Evolutionary conservation across 768 basidiomycete genomes (phyloP).

Genomic region (Cystofilobasidium capitatum): DNA sequence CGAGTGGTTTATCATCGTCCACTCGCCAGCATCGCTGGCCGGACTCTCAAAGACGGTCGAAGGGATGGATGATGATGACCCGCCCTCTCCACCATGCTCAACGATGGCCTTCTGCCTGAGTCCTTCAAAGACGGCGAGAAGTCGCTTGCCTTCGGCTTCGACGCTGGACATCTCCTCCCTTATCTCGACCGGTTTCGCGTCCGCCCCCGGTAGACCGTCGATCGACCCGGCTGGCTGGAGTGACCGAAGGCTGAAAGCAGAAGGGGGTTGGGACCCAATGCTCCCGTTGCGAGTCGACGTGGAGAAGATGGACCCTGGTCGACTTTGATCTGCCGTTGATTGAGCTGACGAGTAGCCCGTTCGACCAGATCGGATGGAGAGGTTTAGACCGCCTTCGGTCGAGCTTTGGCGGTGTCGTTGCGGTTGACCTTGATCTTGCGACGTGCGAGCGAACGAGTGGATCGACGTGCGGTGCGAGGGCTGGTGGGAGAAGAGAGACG

Average conservation of each 20-base stretch:
- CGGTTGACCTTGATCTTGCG: constrained; percentile 6
- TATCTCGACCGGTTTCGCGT: neutral
- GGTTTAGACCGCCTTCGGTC: neutral
- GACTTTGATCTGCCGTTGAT: neutral
- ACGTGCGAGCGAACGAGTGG: constrained; percentile 1
- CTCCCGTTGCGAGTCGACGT: neutral
- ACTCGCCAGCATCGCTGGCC: neutral
- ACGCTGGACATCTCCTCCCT: constrained; percentile 4
- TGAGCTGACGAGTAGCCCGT: neutral
- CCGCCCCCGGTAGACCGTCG: constrained; percentile 1
- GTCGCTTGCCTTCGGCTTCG: constrained; percentile 20
- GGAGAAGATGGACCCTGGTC: constrained; percentile 8
- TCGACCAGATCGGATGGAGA: constrained; percentile 13
- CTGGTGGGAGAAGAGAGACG: constrained; percentile 7
- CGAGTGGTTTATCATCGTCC: neutral
- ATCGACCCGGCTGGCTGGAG: neutral
- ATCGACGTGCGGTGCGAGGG: neutral
- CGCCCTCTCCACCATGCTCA: neutral
- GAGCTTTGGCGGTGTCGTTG: neutral
- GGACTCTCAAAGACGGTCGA: neutral
- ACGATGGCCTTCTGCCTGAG: neutral
- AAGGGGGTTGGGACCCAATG: constrained; percentile 3
- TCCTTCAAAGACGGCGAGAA: constrained; percentile 16
- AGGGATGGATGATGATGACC: neutral
- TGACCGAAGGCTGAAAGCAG: constrained; percentile 4